These are phyloP conservation scores for Talaromyces pinophilus DNA, from an alignment of 2,329 filamentous ascomycete species.

Conservation along the genomic window DNA sequence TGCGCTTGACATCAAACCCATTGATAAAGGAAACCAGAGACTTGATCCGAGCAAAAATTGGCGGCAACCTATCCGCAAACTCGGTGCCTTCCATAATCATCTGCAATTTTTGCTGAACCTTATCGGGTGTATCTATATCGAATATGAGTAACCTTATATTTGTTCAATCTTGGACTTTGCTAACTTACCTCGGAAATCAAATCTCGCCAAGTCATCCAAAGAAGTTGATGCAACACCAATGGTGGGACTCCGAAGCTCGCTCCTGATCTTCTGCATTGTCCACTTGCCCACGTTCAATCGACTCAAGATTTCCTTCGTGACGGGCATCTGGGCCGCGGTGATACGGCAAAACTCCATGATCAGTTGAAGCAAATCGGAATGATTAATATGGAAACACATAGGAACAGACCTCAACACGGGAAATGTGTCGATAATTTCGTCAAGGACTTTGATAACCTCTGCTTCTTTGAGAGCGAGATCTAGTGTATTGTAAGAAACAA, in stretches of 20 bases:
- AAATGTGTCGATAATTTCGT: conserved; percentile 82
- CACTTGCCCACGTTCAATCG: conserved; percentile 79
- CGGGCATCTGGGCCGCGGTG: conserved; percentile 64
- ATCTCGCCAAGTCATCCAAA: conserved; percentile 83
- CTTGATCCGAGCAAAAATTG: conserved; percentile 73
- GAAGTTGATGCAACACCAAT: conserved; percentile 85
- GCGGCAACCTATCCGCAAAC: conserved; percentile 53
- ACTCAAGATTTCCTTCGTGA: conserved; percentile 80
- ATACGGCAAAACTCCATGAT: conserved; percentile 92
- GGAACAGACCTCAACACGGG: conserved; percentile 69
- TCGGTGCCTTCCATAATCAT: conserved; percentile 57
- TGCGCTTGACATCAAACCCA: conserved; percentile 71
- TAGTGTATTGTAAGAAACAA: conserved; percentile 77
- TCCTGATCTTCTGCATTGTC: conserved; percentile 80
- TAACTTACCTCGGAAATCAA: conserved; percentile 77
- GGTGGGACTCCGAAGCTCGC: conserved; percentile 75
- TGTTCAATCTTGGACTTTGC: background rate
- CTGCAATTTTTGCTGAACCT: conserved; percentile 64
- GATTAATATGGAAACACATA: conserved; percentile 89
- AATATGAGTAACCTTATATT: background rate
- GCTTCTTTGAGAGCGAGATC: conserved; percentile 89
- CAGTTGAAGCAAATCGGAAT: conserved; percentile 79
- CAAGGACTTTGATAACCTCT: conserved; percentile 88
- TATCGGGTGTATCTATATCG: conserved; percentile 64
- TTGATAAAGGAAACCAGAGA: conserved; percentile 76